These are phyloP conservation scores for Penicillium thymicola DNA, from an alignment of 2,329 filamentous ascomycete genomes.

Conservation along the genomic window DNA sequence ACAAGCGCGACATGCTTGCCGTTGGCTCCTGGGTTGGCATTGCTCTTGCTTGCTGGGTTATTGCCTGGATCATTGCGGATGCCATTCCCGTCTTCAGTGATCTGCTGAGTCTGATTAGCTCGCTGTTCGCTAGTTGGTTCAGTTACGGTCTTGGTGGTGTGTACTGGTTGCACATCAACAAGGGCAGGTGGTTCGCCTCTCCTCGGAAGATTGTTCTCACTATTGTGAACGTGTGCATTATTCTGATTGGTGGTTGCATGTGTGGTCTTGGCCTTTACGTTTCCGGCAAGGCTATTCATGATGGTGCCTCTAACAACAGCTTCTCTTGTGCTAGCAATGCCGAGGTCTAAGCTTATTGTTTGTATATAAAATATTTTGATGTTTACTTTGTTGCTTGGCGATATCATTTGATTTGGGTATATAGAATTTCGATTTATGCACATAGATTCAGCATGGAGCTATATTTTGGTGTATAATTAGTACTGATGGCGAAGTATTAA, in stretches of 20 bases:
- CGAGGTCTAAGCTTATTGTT: conserved; percentile 3
- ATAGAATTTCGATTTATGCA: conserved; percentile 1
- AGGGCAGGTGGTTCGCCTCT: conserved; percentile 40
- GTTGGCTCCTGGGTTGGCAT: conserved; percentile 60
- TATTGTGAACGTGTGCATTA: conserved; percentile 44
- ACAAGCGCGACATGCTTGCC: conserved; percentile 48
- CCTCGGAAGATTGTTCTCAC: conserved; percentile 46
- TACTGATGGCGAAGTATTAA: too few species aligned
- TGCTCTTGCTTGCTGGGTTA: conserved; percentile 53
- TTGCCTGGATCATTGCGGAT: conserved; percentile 66
- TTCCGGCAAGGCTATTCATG: conserved; percentile 21
- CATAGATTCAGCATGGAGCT: neutral
- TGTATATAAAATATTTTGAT: neutral
- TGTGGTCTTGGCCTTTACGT: conserved; percentile 28
- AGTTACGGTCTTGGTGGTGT: conserved; percentile 41
- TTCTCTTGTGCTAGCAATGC: conserved; percentile 41
- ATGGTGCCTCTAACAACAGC: conserved; percentile 31
- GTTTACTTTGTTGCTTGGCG: neutral
- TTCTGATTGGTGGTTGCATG: conserved; percentile 33
- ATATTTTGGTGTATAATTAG: neutral
- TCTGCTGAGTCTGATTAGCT: conserved; percentile 58
- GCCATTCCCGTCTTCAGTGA: conserved; percentile 67
- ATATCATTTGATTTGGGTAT: neutral
- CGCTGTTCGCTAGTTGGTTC: conserved; percentile 16
- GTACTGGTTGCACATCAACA: conserved; percentile 51